Conservation (phyloP, 2,329 filamentous ascomycete species). For the Calonectria hongkongensis region DNA sequence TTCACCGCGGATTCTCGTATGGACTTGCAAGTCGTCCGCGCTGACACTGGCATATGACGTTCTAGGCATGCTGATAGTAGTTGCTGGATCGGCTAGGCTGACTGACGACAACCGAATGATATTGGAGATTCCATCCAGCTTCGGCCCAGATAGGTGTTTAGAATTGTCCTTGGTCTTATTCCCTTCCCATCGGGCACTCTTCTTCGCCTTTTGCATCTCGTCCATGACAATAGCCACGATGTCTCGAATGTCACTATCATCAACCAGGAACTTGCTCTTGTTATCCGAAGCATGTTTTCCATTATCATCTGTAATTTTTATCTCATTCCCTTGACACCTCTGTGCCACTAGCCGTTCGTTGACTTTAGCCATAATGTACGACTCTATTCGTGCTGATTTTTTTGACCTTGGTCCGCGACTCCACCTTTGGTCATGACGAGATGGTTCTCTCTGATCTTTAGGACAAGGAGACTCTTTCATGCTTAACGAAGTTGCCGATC, state of each 20-base stretch:
- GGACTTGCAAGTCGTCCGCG: slow-evolving; percentile 47
- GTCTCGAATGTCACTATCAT: slow-evolving; percentile 51
- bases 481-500: slow-evolving; percentile 6
- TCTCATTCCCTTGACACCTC: slow-evolving; percentile 42
- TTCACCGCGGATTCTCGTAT: slow-evolving; percentile 46
- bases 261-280: slow-evolving; percentile 49
- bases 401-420: background rate
- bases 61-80: slow-evolving; percentile 58
- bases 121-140: slow-evolving; percentile 46
- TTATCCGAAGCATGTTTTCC: slow-evolving; percentile 40
- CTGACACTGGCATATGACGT: slow-evolving; percentile 56
- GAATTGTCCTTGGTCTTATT: slow-evolving; percentile 33
- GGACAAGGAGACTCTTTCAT: slow-evolving; percentile 2
- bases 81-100: slow-evolving; percentile 56
- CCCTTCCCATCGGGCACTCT: slow-evolving; percentile 19
- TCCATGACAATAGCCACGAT: slow-evolving; percentile 49
- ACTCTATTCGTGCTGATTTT: background rate
- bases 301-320: slow-evolving; percentile 40
- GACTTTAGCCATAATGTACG: slow-evolving; percentile 45
- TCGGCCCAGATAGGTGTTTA: slow-evolving; percentile 41
- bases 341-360: slow-evolving; percentile 47
- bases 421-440: background rate
- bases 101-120: slow-evolving; percentile 53
- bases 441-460: slow-evolving; percentile 1
- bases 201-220: slow-evolving; percentile 39